Percentiles rank a stretch among this genome's conserved stretches.
Evolutionary conservation across 2,329 filamentous ascomycete species (phyloP).

Genomic region (Colletotrichum limetticola): DNA sequence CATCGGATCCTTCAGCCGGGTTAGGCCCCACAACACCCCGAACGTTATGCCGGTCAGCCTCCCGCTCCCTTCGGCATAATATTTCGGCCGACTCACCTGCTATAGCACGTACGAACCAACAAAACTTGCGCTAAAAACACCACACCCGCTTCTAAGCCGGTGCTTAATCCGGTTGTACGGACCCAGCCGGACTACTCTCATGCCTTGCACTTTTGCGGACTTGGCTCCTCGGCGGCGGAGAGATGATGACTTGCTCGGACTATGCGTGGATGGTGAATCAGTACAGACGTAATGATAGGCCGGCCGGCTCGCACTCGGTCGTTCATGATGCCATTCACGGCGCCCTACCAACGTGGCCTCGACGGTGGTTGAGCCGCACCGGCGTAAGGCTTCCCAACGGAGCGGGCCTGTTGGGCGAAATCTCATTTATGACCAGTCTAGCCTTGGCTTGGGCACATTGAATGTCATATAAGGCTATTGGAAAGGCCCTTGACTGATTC

Average conservation of each 20-base stretch:
- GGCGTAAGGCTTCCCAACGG: not conserved
- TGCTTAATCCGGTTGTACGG: not conserved
- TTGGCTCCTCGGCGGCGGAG: not conserved
- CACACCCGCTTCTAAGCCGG: not conserved
- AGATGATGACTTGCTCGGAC: not conserved
- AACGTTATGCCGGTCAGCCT: constrained; percentile 1
- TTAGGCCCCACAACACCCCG: constrained; percentile 8
- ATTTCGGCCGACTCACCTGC: constrained; percentile 20
- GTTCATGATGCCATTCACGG: not conserved
- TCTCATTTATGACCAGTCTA: not conserved
- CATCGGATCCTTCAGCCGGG: not conserved
- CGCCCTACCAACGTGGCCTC: not conserved
- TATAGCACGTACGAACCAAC: no score
- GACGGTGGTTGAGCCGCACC: not conserved
- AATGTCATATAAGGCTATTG: not conserved
- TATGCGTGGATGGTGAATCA: not conserved
- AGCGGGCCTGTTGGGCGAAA: not conserved
- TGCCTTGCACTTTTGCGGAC: not conserved
- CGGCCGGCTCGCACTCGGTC: not conserved
- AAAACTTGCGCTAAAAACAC: no score
- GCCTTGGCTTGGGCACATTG: not conserved
- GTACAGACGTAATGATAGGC: not conserved
- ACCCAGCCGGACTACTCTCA: not conserved
- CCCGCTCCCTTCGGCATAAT: constrained; percentile 12
- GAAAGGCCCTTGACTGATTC: not conserved